phyloP scores from a whole-genome alignment of 2,329 filamentous ascomycete genomes.

The Penicillium expansum region DNA sequence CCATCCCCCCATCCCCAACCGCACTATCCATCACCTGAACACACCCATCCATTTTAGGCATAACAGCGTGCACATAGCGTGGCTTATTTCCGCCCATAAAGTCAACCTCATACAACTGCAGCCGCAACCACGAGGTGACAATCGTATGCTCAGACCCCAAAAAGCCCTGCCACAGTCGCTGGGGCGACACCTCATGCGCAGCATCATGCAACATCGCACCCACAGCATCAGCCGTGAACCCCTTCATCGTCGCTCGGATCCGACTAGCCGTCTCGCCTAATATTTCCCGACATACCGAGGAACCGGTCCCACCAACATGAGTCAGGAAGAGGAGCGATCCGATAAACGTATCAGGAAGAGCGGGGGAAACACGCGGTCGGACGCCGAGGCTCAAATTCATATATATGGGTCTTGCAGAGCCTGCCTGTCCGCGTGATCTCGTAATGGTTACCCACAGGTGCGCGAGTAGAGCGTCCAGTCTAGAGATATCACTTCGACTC shows the following conservation, averaged over 20 bases:
- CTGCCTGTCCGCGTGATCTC: not conserved
- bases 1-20: constrained; percentile 13
- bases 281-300: not conserved
- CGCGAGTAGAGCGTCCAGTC: constrained; percentile 3
- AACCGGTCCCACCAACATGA: constrained; percentile 29
- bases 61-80: constrained; percentile 43
- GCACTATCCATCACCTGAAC: constrained; percentile 43
- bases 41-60: constrained; percentile 46
- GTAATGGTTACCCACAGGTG: constrained; percentile 1
- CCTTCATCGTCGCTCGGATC: constrained; percentile 38
- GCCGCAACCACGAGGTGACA: constrained; percentile 45
- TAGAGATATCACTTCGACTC: not conserved
- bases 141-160: constrained; percentile 44
- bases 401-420: not conserved
- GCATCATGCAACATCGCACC: constrained; percentile 45
- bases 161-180: constrained; percentile 51
- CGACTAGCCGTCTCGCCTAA: constrained; percentile 10
- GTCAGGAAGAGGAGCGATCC: constrained; percentile 48
- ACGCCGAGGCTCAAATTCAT: constrained; percentile 45
- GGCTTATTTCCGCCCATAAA: constrained; percentile 34
- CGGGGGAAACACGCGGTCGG: constrained; percentile 40
- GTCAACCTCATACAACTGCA: constrained; percentile 37
- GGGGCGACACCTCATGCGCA: constrained; percentile 46
- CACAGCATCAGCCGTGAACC: constrained; percentile 41
- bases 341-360: constrained; percentile 42